Evolutionary conservation across 2,329 filamentous ascomycete genomes (phyloP).

Genomic region (Sporothrix schenckii): DNA sequence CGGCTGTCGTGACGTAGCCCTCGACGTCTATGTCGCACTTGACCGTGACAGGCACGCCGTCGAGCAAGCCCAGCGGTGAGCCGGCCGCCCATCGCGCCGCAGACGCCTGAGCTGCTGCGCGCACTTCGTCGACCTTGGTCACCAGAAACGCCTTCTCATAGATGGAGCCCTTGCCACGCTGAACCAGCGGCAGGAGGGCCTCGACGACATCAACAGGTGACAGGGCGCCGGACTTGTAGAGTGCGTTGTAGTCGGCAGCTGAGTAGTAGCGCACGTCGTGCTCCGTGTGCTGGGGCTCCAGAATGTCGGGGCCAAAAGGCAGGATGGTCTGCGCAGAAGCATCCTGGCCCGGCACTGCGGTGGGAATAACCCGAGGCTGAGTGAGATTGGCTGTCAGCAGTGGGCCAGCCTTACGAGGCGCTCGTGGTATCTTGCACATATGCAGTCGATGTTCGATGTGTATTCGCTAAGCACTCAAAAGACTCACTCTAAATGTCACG

Average conservation of each 20-base stretch:
- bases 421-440: background rate
- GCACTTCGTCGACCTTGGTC: constrained; percentile 62
- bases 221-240: constrained; percentile 69
- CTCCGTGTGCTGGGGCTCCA: constrained; percentile 45
- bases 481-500: constrained; percentile 53
- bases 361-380: constrained; percentile 38
- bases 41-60: constrained; percentile 80
- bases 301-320: constrained; percentile 49
- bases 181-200: constrained; percentile 70
- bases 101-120: constrained; percentile 71
- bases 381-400: constrained; percentile 12
- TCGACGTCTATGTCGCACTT: constrained; percentile 78
- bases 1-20: constrained; percentile 69
- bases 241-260: constrained; percentile 73
- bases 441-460: background rate
- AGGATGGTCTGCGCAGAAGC: constrained; percentile 43
- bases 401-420: background rate
- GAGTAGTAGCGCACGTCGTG: constrained; percentile 64
- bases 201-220: constrained; percentile 75
- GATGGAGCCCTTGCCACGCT: constrained; percentile 56
- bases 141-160: constrained; percentile 77
- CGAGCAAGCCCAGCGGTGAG: constrained; percentile 67
- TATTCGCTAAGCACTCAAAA: background rate
- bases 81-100: constrained; percentile 71
- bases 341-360: constrained; percentile 34